Evolutionary conservation across 176 grass and related monocot genomes (phyloP).

Genomic region (Paspalum vaginatum): DNA sequence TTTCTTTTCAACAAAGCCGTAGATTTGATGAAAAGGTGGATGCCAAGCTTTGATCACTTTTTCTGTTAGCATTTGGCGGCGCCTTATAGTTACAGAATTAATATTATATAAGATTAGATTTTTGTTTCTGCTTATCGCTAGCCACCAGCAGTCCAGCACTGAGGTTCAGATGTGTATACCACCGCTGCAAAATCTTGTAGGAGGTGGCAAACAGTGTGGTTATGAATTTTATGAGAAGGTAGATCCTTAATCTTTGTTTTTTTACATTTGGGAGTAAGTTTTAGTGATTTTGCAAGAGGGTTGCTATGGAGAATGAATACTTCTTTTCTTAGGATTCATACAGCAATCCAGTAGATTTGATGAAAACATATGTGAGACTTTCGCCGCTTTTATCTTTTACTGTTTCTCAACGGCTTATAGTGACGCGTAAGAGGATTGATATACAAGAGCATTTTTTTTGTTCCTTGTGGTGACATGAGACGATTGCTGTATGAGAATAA

Average conservation of each 20-base stretch:
- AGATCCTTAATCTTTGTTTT: background rate
- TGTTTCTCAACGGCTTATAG: background rate
- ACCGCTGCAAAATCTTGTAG: background rate
- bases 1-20: constrained; percentile 29
- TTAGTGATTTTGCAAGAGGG: background rate
- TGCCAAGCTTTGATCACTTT: background rate
- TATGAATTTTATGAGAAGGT: constrained; percentile 1
- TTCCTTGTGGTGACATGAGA: background rate
- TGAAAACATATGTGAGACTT: background rate
- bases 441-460: background rate
- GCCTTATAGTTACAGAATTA: background rate
- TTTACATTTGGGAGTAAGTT: background rate
- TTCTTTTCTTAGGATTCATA: too few relatives aligned
- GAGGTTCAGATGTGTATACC: background rate
- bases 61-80: background rate
- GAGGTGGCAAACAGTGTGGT: background rate
- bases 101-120: background rate
- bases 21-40: constrained; percentile 30
- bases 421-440: background rate
- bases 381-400: background rate
- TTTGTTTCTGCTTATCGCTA: background rate
- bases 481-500: background rate
- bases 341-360: background rate
- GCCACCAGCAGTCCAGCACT: background rate
- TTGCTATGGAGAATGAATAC: too few relatives aligned